Percentiles rank a stretch among this genome's conserved stretches.
These are phyloP conservation scores for Candida schatavii DNA, from an alignment of 805 yeast genomes.

Conservation along the genomic window DNA sequence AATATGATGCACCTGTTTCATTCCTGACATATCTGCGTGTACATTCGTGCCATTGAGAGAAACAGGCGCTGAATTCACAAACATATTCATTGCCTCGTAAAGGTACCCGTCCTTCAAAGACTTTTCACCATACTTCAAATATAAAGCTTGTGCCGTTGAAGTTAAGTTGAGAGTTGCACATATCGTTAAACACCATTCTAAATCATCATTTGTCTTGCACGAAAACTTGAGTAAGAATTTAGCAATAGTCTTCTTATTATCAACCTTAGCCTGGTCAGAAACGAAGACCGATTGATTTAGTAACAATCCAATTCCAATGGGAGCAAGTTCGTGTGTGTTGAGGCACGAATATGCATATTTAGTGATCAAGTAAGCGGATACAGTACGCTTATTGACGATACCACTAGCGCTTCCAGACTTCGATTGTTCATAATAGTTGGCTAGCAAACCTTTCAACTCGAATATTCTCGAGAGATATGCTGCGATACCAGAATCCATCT, in stretches of 20 bases:
- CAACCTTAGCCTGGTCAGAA: constrained; percentile 37
- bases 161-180: constrained; percentile 66
- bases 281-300: constrained; percentile 39
- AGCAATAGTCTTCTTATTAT: constrained; percentile 39
- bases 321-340: constrained; percentile 51
- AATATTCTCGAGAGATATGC: constrained; percentile 59
- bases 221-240: constrained; percentile 60
- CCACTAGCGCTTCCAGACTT: constrained; percentile 7
- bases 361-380: constrained; percentile 57
- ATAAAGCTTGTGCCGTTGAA: constrained; percentile 55
- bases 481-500: constrained; percentile 60
- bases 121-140: constrained; percentile 46
- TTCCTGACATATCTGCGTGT: constrained; percentile 19
- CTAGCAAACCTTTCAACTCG: constrained; percentile 61
- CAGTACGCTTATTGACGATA: constrained; percentile 25
- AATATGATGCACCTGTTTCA: constrained; percentile 46
- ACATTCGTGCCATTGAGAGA: constrained; percentile 11
- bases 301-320: constrained; percentile 68
- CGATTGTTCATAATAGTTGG: constrained; percentile 25
- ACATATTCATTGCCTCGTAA: constrained; percentile 62
- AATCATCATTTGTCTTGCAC: constrained; percentile 67
- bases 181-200: constrained; percentile 73
- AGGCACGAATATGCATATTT: constrained; percentile 56
- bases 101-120: constrained; percentile 53
- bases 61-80: constrained; percentile 45